Evolutionary conservation across 768 basidiomycete species (phyloP).

Genomic region (Agaricus blazei): DNA sequence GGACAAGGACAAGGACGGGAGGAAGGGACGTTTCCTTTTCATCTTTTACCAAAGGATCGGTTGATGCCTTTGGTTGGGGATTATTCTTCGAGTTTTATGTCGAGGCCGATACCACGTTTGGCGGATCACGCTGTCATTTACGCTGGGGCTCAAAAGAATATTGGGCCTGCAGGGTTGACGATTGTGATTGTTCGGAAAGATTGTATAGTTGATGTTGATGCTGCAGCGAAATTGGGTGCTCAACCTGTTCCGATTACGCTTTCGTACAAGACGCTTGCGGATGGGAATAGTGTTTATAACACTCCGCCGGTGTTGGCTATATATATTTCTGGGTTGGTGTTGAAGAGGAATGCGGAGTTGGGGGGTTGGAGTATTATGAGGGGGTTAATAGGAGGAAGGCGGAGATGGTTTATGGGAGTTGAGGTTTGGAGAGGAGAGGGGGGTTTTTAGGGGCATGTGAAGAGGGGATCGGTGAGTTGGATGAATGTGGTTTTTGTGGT

Average conservation of each 20-base stretch:
- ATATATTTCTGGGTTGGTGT: constrained; percentile 85
- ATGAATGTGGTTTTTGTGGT: constrained; percentile 94
- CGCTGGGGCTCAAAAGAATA: constrained; percentile 97
- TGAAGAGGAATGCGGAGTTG: constrained; percentile 59
- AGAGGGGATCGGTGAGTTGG: constrained; percentile 76
- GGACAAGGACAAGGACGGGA: constrained; percentile 22
- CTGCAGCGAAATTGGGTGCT: constrained; percentile 68
- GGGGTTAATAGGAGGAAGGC: constrained; percentile 67
- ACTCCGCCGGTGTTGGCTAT: constrained; percentile 91
- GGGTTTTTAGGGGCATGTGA: constrained; percentile 71
- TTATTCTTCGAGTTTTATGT: constrained; percentile 97
- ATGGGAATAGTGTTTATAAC: constrained; percentile 78
- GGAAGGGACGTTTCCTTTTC: constrained; percentile 75
- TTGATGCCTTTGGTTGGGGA: constrained; percentile 86
- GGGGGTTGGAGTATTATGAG: constrained; percentile 69
- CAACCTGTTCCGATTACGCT: constrained; percentile 72
- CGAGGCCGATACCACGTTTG: constrained; percentile 82
- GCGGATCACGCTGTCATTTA: constrained; percentile 92
- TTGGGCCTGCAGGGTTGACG: constrained; percentile 91
- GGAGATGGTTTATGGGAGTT: constrained; percentile 72
- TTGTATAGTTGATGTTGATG: constrained; percentile 86
- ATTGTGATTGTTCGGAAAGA: constrained; percentile 94
- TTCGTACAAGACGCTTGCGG: constrained; percentile 78
- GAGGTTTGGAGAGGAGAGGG: constrained; percentile 63
- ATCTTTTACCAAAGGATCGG: constrained; percentile 50